phyloP scores from a whole-genome alignment of 768 basidiomycete species.

The Lentinula aciculospora region DNA sequence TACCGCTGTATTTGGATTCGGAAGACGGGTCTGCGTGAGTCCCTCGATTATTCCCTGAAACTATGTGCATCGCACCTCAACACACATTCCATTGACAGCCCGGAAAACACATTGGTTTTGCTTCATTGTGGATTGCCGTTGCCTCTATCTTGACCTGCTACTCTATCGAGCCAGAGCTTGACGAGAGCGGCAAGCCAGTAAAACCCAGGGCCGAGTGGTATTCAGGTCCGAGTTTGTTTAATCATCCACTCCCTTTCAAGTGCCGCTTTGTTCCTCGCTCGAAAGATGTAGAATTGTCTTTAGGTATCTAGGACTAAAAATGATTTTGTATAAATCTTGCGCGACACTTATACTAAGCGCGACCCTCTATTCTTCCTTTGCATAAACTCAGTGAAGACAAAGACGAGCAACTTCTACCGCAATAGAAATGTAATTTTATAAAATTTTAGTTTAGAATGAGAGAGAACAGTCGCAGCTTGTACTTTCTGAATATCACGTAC shows the following conservation, averaged over 20 bases:
- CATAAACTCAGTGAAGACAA: too few species aligned
- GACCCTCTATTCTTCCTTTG: too few species aligned
- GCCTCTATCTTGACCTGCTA: constrained; percentile 11
- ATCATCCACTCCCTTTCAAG: constrained; percentile 4
- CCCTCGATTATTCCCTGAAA: neutral
- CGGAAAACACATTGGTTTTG: constrained; percentile 9
- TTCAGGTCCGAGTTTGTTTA: neutral
- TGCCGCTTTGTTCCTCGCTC: constrained; percentile 3
- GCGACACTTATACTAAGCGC: too few species aligned
- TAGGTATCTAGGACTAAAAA: too few species aligned
- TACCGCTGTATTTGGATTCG: neutral
- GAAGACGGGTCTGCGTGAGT: neutral
- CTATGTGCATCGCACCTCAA: neutral
- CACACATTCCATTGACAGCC: neutral
- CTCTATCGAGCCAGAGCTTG: constrained; percentile 6
- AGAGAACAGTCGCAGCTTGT: too few species aligned
- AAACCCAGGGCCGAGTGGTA: neutral
- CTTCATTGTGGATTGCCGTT: constrained; percentile 9
- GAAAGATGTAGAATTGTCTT: neutral
- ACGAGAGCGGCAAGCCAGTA: neutral
- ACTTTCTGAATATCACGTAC: too few species aligned
- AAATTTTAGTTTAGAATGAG: too few species aligned
- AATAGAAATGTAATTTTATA: too few species aligned
- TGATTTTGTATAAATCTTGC: too few species aligned
- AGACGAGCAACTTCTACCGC: too few species aligned